Conservation (phyloP, 2,329 filamentous ascomycete species). For the Microsporum ferrugineum region DNA sequence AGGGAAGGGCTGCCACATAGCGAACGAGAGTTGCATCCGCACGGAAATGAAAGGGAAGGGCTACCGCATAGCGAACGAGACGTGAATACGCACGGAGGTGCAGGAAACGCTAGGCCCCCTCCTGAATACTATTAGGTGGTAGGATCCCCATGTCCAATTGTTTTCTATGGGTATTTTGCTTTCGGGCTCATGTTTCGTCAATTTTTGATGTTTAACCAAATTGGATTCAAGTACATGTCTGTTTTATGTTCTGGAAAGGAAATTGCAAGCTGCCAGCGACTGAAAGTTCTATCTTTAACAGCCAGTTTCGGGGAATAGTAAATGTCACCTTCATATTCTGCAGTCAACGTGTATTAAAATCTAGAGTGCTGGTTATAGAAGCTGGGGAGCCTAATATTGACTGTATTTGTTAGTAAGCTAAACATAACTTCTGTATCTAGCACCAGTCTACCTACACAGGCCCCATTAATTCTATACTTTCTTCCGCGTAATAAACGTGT, state of each 20-base stretch:
- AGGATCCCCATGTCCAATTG: background rate
- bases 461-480: background rate
- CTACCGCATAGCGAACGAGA: slow-evolving; percentile 7
- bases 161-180: background rate
- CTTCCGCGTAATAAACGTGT: background rate
- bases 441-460: background rate
- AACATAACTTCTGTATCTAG: background rate
- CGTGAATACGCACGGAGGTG: background rate
- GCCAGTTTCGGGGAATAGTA: background rate
- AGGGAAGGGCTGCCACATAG: slow-evolving; percentile 11
- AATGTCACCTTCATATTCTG: background rate
- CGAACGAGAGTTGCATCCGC: background rate
- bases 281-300: background rate
- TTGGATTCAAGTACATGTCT: background rate
- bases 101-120: background rate
- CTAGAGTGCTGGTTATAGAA: background rate
- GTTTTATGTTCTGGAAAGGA: background rate
- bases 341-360: background rate
- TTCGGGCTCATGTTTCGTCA: background rate
- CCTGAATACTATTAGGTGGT: background rate
- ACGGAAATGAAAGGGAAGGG: slow-evolving; percentile 5
- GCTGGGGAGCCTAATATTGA: background rate
- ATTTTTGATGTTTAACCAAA: background rate
- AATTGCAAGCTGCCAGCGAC: background rate
- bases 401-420: background rate